A percentile compares a stretch with the other conserved stretches of the same genome.
These are phyloP conservation scores for Cenchrus purpureus DNA, from an alignment of 176 grass and related monocot genomes.

Conservation along the genomic window DNA sequence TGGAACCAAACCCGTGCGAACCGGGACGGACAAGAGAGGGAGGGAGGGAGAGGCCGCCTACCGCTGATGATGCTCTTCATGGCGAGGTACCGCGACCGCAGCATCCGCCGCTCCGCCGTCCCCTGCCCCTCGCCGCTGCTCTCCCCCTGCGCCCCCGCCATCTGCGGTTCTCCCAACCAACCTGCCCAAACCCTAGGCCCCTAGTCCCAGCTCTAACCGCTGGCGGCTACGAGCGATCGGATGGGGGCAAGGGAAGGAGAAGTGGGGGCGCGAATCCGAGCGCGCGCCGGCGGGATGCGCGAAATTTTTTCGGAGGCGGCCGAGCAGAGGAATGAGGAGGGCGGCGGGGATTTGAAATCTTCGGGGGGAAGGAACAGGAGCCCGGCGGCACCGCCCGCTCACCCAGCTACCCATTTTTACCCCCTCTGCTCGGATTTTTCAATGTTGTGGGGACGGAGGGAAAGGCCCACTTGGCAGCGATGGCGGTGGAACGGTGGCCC, in stretches of 20 bases:
- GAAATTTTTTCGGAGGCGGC: neutral
- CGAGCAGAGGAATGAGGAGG: neutral
- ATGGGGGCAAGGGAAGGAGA: neutral
- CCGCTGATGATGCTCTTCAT: constrained; percentile 82
- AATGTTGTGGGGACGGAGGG: neutral
- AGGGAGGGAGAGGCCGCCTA: constrained; percentile 26
- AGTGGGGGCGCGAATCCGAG: neutral
- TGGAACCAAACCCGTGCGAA: neutral
- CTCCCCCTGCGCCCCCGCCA: constrained; percentile 25
- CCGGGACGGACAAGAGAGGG: neutral
- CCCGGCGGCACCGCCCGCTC: neutral
- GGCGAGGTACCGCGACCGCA: constrained; percentile 78
- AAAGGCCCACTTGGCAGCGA: neutral
- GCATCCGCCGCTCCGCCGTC: constrained; percentile 57
- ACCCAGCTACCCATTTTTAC: neutral
- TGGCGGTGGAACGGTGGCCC: neutral
- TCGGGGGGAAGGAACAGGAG: neutral
- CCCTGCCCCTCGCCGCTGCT: constrained; percentile 34
- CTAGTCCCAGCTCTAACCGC: constrained; percentile 14
- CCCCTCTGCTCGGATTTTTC: neutral
- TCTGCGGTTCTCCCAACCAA: neutral
- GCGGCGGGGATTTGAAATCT: constrained; percentile 40
- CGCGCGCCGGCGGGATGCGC: constrained; percentile 1
- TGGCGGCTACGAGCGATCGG: neutral
- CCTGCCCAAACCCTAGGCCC: neutral